A percentile compares a stretch with the other conserved stretches of the same genome.
These are phyloP conservation scores for Austroboletus niveus DNA, from an alignment of 1,284 basidiomycete species.

Conservation along the genomic window DNA sequence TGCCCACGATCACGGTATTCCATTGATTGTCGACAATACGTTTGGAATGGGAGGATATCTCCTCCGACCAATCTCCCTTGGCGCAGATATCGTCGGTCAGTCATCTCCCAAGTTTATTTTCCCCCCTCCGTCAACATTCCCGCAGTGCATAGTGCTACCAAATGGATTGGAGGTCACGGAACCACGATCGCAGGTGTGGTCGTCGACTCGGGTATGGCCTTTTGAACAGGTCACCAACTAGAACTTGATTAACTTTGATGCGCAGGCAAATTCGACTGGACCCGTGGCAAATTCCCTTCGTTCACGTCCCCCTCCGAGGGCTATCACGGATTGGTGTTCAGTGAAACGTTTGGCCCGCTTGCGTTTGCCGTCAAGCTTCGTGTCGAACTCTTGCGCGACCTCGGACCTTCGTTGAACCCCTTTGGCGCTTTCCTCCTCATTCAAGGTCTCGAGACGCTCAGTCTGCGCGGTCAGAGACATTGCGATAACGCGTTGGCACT, in stretches of 20 bases:
- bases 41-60: slow-evolving; percentile 75
- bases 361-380: slow-evolving; percentile 78
- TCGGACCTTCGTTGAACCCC: slow-evolving; percentile 77
- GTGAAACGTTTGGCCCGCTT: slow-evolving; percentile 70
- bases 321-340: slow-evolving; percentile 78
- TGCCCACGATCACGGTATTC: slow-evolving; percentile 75
- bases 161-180: slow-evolving; percentile 91
- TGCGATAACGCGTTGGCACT: slow-evolving; percentile 73
- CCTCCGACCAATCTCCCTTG: slow-evolving; percentile 71
- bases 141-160: slow-evolving; percentile 80
- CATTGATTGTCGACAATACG: slow-evolving; percentile 87
- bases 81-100: slow-evolving; percentile 77
- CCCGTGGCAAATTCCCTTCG: slow-evolving; percentile 73
- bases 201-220: slow-evolving; percentile 61
- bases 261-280: slow-evolving; percentile 84
- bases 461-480: slow-evolving; percentile 76
- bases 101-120: not conserved
- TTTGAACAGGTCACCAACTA: not conserved
- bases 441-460: slow-evolving; percentile 86
- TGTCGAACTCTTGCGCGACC: slow-evolving; percentile 72
- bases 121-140: not conserved
- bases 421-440: slow-evolving; percentile 84
- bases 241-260: too few relatives aligned
- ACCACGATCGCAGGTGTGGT: slow-evolving; percentile 86
- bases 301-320: slow-evolving; percentile 83